Evolutionary conservation across 768 basidiomycete species (phyloP).

Genomic region (Hebeloma cylindrosporum): DNA sequence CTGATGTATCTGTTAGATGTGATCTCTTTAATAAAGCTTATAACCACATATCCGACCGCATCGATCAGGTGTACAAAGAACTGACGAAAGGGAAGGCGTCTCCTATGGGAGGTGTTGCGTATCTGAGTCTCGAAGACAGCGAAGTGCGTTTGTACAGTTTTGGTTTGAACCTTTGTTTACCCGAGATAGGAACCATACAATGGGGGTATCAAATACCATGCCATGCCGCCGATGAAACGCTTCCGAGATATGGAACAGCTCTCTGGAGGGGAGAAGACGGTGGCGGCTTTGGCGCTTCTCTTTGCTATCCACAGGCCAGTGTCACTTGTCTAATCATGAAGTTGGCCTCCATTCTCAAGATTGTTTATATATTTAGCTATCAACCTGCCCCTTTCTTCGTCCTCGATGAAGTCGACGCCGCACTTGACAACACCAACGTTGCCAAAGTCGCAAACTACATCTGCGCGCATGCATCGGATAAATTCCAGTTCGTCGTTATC

Average conservation of each 20-base stretch:
- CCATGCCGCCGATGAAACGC: conserved; percentile 99
- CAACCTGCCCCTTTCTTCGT: conserved; percentile 98
- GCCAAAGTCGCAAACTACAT: conserved; percentile 95
- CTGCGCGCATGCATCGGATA: conserved; percentile 74
- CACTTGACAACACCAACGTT: conserved; percentile 98
- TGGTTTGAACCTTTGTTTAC: not conserved
- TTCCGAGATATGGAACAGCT: conserved; percentile 99
- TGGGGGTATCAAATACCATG: conserved; percentile 91
- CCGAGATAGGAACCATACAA: conserved; percentile 32
- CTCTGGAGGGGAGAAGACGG: conserved; percentile 98
- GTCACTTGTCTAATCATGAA: not conserved
- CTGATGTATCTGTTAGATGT: conserved; percentile 33
- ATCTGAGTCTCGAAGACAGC: conserved; percentile 92
- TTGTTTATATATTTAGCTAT: conserved; percentile 59
- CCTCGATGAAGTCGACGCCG: conserved; percentile 97
- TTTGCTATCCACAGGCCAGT: conserved; percentile 93
- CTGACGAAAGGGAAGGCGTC: conserved; percentile 93
- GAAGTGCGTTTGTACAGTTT: conserved; percentile 58
- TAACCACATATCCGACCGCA: conserved; percentile 91
- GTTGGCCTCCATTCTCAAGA: not conserved
- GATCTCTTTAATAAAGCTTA: conserved; percentile 96
- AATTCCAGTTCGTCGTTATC: conserved; percentile 97
- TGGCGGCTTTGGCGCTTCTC: conserved; percentile 92
- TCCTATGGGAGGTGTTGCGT: conserved; percentile 95
- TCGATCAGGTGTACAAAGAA: conserved; percentile 97